A percentile compares a stretch with the other conserved stretches of the same genome.
Evolutionary conservation across 768 basidiomycete genomes (phyloP).

Genomic region (Phylloporus scabripes): DNA sequence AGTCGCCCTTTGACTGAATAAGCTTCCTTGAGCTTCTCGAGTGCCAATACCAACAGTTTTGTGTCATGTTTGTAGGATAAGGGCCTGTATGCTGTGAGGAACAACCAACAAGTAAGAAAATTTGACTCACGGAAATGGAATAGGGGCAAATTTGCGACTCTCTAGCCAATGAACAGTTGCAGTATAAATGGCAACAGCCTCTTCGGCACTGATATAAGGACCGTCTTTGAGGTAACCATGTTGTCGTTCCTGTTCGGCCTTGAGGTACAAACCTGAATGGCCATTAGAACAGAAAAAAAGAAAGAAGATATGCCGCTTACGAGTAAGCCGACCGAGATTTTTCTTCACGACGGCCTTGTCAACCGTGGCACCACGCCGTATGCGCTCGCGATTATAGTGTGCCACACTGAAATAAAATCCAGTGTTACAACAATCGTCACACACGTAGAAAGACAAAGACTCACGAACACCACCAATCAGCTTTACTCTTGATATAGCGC

Average conservation of each 20-base stretch:
- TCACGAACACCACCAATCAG: constrained; percentile 97
- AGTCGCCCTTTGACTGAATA: constrained; percentile 97
- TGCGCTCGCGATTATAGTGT: constrained; percentile 97
- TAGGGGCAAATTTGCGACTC: constrained; percentile 95
- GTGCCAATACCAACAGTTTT: constrained; percentile 89
- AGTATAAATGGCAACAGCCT: constrained; percentile 97
- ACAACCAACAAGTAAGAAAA: not conserved
- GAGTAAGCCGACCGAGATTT: constrained; percentile 96
- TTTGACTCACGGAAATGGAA: constrained; percentile 84
- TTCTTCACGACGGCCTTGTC: constrained; percentile 99
- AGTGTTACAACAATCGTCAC: not conserved
- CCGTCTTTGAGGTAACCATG: constrained; percentile 99
- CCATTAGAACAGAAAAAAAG: constrained; percentile 2
- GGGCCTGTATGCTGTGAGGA: constrained; percentile 45
- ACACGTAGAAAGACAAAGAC: constrained; percentile 22
- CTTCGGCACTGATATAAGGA: constrained; percentile 97
- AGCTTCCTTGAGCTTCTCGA: constrained; percentile 98
- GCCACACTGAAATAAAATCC: constrained; percentile 56
- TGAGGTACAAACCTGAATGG: constrained; percentile 73
- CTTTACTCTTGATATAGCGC: constrained; percentile 98
- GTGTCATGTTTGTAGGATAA: constrained; percentile 99
- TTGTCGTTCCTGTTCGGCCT: constrained; percentile 98
- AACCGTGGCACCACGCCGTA: constrained; percentile 92
- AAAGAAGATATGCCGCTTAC: constrained; percentile 37
- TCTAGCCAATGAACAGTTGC: constrained; percentile 99